Percentiles rank a stretch among this genome's conserved stretches.
phyloP scores from a whole-genome alignment of 163 green algal genomes.

The Coccomyxa subellipsoidea region DNA sequence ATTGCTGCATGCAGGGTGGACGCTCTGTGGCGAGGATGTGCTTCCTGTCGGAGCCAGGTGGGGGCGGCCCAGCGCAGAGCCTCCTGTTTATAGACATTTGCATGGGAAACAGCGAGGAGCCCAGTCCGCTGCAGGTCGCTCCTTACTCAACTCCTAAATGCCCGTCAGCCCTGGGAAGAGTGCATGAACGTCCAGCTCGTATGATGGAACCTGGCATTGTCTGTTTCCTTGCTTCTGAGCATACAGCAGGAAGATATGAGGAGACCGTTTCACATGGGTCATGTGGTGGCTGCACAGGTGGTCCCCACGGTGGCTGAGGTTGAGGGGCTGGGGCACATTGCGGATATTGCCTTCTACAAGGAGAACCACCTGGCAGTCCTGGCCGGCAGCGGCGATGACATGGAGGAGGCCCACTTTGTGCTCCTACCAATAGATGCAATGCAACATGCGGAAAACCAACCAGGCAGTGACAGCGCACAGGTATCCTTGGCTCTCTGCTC shows the following conservation, averaged over 20 bases:
- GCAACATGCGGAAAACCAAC: neutral
- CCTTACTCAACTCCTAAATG: no score
- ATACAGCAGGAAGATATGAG: no score
- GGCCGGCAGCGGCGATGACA: neutral
- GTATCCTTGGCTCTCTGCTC: no score
- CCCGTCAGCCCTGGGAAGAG: no score
- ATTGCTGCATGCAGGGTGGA: neutral
- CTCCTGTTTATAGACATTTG: neutral
- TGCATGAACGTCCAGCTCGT: no score
- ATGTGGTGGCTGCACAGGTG: neutral
- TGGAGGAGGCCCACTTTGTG: neutral
- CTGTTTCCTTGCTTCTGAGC: no score
- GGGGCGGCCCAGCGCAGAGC: neutral
- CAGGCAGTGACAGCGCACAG: neutral
- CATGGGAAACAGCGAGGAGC: neutral
- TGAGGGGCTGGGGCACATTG: neutral
- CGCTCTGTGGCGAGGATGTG: neutral
- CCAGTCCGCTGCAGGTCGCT: neutral
- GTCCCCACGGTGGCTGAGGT: neutral
- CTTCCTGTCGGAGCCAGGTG: neutral
- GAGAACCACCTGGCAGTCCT: slow-evolving; percentile 44
- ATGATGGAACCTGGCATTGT: no score
- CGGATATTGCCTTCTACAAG: slow-evolving; percentile 45
- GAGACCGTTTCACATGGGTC: no score
- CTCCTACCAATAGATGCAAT: neutral